Conservation (phyloP, 129 eudicot species). For the Lactuca saligna region DNA sequence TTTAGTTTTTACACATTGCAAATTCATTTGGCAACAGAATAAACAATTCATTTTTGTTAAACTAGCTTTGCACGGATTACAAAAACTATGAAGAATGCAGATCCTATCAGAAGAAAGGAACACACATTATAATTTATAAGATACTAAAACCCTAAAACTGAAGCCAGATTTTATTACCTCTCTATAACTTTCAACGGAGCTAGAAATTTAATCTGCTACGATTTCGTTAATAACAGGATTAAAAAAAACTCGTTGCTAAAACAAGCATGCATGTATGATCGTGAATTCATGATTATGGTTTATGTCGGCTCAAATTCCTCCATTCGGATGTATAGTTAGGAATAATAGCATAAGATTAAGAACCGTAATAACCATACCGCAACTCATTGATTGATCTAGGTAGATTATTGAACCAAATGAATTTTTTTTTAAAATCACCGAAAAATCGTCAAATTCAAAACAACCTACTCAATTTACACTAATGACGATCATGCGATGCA, state of each 20-base stretch:
- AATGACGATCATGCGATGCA: background rate
- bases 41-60: no score
- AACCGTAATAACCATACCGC: background rate
- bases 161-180: no score
- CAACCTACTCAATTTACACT: slow-evolving; percentile 2
- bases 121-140: no score
- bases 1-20: background rate
- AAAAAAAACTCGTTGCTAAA: background rate
- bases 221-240: background rate
- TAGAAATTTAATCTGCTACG: background rate
- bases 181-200: background rate
- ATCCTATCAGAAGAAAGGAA: no score
- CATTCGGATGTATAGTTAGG: background rate
- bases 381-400: background rate
- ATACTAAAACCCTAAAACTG: no score
- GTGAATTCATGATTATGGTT: background rate
- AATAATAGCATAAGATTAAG: background rate
- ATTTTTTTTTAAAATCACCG: background rate
- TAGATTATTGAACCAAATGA: slow-evolving; percentile 2
- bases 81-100: no score
- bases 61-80: no score
- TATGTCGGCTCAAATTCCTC: background rate
- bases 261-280: slow-evolving; percentile 21
- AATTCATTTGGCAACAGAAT: no score
- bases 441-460: background rate